Base-by-base conservation (phyloP, 2,329 filamentous ascomycete genomes). In the Knoxdaviesia capensis region DNA sequence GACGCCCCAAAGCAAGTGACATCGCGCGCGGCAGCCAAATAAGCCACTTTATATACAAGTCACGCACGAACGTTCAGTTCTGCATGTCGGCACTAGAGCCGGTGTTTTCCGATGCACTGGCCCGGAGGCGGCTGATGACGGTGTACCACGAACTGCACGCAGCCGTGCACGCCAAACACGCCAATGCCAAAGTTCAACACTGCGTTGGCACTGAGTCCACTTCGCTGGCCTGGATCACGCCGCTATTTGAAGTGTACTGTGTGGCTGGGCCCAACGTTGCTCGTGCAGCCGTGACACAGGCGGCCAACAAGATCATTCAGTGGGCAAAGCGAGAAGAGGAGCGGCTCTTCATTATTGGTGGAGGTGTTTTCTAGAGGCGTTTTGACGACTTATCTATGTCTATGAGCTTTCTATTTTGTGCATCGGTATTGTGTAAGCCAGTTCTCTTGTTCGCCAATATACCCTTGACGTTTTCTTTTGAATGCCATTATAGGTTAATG, bases 1-100 rank as follows among this genome's bases (percentile, higher is more conserved):
- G 86, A 7, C 79, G 88, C 7, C 78, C 82, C 1, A 65, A 63
- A 30, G 71, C 80, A 44, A 71, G 74, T 10, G 80, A 90, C 45
- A 77, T 98, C 45, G 71, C 86, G 1, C 82, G 86, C 0, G 82
- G 80, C 29, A 82, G 79, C 10, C 77, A 80, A 32, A 64, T 96
- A 41, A 78, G 80, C 50, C 90, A 98, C 63, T 98, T 96, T 54
- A 62, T 98, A 11, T 98, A 94, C 68, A 98, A 96, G 59, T 94
- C 84, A 10, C 74, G 84, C 45, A 77, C 80, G 20, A 94, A 98
- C 51, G 90, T 98, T 31, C 92, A 98, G 56, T 98, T 94, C 58
- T 80, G 76, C 50, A 94, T 93, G 84, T 81, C 87, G 1, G 77
- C 82, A 0, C 80, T 85, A 46, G 67, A 74, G 7, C 79, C 83